These are phyloP conservation scores for Aspergillus floridensis DNA, from an alignment of 2,329 filamentous ascomycete genomes.

Conservation along the genomic window DNA sequence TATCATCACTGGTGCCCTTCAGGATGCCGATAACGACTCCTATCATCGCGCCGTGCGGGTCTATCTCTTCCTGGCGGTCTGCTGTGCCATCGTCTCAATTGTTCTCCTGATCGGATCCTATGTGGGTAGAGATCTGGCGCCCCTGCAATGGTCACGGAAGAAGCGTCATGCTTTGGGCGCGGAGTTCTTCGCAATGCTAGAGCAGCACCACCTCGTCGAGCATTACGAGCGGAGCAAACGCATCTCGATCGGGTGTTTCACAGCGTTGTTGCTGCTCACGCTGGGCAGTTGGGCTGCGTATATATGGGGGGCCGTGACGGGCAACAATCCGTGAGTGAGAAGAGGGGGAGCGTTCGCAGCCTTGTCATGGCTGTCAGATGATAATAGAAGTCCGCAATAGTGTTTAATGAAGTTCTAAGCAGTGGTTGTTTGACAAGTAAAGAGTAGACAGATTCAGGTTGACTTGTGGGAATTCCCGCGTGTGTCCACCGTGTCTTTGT, in stretches of 20 bases:
- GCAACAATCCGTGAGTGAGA: conserved; percentile 41
- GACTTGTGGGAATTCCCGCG: neutral
- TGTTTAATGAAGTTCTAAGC: neutral
- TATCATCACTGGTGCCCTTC: conserved; percentile 57
- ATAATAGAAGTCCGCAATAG: neutral
- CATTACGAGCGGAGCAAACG: conserved; percentile 39
- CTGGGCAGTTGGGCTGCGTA: conserved; percentile 53
- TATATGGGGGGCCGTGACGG: conserved; percentile 60
- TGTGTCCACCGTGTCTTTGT: neutral
- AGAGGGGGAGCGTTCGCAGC: too few relatives aligned
- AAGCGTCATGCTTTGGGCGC: conserved; percentile 48
- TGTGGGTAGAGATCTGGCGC: conserved; percentile 44
- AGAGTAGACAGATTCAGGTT: neutral
- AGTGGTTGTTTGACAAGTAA: neutral
- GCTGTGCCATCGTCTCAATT: conserved; percentile 48
- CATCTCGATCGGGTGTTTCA: conserved; percentile 48
- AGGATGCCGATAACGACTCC: conserved; percentile 56
- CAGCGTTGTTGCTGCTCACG: conserved; percentile 46
- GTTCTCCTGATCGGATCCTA: conserved; percentile 42
- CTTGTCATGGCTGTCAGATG: neutral
- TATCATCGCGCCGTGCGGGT: conserved; percentile 57
- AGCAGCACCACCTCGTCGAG: conserved; percentile 42
- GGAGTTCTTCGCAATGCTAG: conserved; percentile 44
- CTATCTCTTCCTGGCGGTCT: conserved; percentile 55
- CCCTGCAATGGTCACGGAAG: conserved; percentile 59